phyloP scores from a whole-genome alignment of 345 rosid species.

The Euphorbia lathyris region DNA sequence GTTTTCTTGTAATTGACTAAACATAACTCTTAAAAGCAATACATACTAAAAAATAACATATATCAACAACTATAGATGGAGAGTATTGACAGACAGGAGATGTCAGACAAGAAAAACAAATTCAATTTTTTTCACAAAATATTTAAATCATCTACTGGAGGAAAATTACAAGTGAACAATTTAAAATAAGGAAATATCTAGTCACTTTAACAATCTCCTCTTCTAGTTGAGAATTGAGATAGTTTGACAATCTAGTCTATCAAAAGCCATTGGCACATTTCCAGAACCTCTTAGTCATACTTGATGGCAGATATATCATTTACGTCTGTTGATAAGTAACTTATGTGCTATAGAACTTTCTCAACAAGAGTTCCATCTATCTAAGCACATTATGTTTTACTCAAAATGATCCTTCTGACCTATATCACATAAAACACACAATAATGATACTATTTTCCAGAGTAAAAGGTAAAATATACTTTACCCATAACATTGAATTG shows the following conservation, averaged over 20 bases:
- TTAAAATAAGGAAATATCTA: background rate
- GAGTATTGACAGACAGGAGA: background rate
- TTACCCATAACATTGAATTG: background rate
- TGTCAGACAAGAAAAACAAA: background rate
- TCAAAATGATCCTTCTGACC: background rate
- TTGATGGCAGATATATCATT: background rate
- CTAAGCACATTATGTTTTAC: background rate
- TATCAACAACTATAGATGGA: no score
- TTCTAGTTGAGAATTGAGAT: no score
- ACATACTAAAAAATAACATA: no score
- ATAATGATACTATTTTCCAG: background rate
- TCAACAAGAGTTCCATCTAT: background rate
- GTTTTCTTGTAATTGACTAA: no score
- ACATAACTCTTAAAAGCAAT: no score
- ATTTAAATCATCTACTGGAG: background rate
- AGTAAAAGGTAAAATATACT: background rate
- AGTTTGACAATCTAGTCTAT: background rate
- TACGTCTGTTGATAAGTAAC: background rate
- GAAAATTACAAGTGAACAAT: background rate
- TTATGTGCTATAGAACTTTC: background rate
- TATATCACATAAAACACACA: background rate
- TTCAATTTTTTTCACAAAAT: background rate
- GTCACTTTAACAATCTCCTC: background rate
- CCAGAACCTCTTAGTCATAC: background rate
- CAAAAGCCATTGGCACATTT: background rate